Base-by-base conservation (phyloP, 805 yeast species). In the Yarrowia hollandica region DNA sequence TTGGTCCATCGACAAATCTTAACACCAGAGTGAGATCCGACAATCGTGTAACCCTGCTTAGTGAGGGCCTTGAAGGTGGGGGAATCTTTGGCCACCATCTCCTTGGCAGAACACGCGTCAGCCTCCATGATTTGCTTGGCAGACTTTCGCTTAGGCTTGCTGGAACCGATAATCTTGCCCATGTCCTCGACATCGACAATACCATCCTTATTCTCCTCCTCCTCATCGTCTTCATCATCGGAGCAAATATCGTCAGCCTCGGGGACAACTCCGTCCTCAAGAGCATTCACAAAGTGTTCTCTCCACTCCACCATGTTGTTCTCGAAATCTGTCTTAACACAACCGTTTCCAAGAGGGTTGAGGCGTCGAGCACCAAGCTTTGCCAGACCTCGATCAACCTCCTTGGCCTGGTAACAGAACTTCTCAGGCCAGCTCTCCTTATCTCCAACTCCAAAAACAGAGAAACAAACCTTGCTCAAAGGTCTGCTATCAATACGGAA, bases 1-100 rank as follows among this genome's bases (percentile, higher is more conserved):
- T 91, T 91, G 0, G 97, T 91, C 97, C 97, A 90, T 67, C 97
- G 82, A 68, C 97, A 90, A 25, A 91, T 88, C 69, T 90, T 90
- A 44, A 90, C 97, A 31, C 97, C 97, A 0, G 96, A 89, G 67
- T 90, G 97, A 0, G 95, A 84, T 4, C 97, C 97, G 37, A 90
- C 96, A 62, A 90, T 83, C 0, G 95, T 87, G 66, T 90, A 90
- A 0, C 97, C 97, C 73, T 90, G 97, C 67, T 90, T 90, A 0
- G 97, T 91, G 58, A 90, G 76, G 7, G 94, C 84, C 62, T 87
- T 88, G 71, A 76, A 90, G 0, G 97, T 90, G 23, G 96, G 97
- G 0, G 96, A 88, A 64, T 86, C 84, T 64, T 85, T 81, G 3
- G 96, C 89, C 42, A 90, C 96, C 97, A 90, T 90, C 70, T 88